Evolutionary conservation across 371 early-diverging fungal genomes (phyloP), one percentile per base, ranked within the genome.

Genomic region (Mucor sp.): DNA sequence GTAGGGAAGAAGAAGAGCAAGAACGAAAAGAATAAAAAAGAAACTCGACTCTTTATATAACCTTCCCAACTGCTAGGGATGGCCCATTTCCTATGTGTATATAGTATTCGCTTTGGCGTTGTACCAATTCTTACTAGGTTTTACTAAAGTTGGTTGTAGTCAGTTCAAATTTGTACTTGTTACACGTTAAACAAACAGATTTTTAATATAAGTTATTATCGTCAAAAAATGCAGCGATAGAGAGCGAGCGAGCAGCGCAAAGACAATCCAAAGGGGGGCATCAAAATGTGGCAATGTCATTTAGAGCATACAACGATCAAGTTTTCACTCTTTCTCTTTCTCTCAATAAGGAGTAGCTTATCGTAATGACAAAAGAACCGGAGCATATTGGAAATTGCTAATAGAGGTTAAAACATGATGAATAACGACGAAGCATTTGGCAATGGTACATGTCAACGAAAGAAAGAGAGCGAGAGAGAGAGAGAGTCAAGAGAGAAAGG

Each of bases 131-230:
- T 23, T 50, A 50, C 50, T 50, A 50, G 50, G 14, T 50, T 50
- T 50, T 50, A 50, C 50, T 25, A 50, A 50, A 50, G 50, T 23
- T 50, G 50, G 50, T 14, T 50, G 50, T 50, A 50, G 25, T 50
- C 50, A 50, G 8, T 50, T 50, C 50, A 50, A 50, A 50, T 50
- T 50, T 50, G 50, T 50, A 25, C 50, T 50, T 50, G 50, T 50
- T 50, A 50, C 50, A 50, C 50, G 50, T 25, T 50, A 50, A 50
- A 48, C 9, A 50, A 50, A 21, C 6, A 50, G 23, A 21, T 50
- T 50, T 50, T 50, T 50, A 50, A 50, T 50, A 23, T 50, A 50
- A 50, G 14, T 37, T 37, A 50, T 50, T 50, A 50, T 50, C 50
- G 50, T 50, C 50, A 50, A 50, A 47, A 48, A 12, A 12, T 50